Conservation (phyloP, 805 yeast genomes). For the Wickerhamomyces bovis region DNA sequence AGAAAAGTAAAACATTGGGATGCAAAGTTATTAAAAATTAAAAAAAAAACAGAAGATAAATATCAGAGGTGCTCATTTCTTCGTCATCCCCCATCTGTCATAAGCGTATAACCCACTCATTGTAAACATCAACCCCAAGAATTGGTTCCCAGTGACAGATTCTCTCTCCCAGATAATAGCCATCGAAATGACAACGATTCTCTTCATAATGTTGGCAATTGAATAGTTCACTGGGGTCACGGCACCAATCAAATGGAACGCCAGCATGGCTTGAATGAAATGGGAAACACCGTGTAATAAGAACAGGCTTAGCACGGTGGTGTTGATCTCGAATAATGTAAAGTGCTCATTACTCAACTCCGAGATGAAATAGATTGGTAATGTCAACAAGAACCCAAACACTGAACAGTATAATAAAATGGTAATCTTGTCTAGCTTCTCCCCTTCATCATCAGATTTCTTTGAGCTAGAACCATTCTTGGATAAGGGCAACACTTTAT, state of each 20-base stretch:
- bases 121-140: constrained; percentile 50
- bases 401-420: constrained; percentile 66
- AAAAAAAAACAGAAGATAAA: too few species aligned
- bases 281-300: constrained; percentile 63
- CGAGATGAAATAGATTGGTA: constrained; percentile 57
- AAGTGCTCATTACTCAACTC: constrained; percentile 35
- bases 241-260: constrained; percentile 68
- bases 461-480: not conserved
- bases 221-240: constrained; percentile 75
- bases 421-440: constrained; percentile 63
- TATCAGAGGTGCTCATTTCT: too few species aligned
- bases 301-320: constrained; percentile 32
- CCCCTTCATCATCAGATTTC: constrained; percentile 20
- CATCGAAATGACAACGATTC: constrained; percentile 63
- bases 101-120: constrained; percentile 61
- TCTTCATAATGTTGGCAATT: constrained; percentile 69
- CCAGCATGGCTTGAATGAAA: constrained; percentile 65
- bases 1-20: not conserved
- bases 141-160: constrained; percentile 34
- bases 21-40: not conserved
- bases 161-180: constrained; percentile 61
- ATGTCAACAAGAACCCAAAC: constrained; percentile 59
- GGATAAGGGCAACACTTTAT: constrained; percentile 12
- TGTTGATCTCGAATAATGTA: constrained; percentile 25
- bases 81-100: constrained; percentile 56